A percentile compares a stretch with the other conserved stretches of the same genome.
phyloP scores from a whole-genome alignment of 2,329 filamentous ascomycete species.

The Penicillium sp. region DNA sequence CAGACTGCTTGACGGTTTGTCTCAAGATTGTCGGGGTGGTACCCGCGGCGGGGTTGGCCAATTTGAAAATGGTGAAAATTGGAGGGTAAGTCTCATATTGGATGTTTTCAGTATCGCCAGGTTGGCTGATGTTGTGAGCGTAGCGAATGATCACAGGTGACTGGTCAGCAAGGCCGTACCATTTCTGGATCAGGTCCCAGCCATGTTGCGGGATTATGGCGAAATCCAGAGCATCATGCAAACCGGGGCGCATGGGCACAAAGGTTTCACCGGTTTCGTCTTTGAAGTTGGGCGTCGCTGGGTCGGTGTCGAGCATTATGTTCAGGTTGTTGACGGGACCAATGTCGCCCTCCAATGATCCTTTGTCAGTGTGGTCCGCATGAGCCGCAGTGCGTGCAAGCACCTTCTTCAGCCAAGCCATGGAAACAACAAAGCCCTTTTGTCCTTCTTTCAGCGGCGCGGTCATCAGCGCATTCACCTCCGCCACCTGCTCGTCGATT shows the following conservation, averaged over 20 bases:
- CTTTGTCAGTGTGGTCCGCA: slow-evolving; percentile 50
- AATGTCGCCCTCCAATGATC: slow-evolving; percentile 54
- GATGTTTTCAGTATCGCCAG: slow-evolving; percentile 56
- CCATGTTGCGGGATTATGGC: slow-evolving; percentile 68
- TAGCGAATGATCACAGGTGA: slow-evolving; percentile 64
- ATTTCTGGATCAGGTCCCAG: slow-evolving; percentile 70
- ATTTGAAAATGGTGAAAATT: slow-evolving; percentile 72
- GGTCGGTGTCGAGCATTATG: slow-evolving; percentile 56
- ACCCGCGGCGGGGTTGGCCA: slow-evolving; percentile 53
- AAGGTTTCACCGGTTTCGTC: slow-evolving; percentile 49
- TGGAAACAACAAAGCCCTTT: slow-evolving; percentile 68
- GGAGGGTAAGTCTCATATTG: slow-evolving; percentile 77
- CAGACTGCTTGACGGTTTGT: slow-evolving; percentile 53
- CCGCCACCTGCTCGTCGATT: slow-evolving; percentile 63
- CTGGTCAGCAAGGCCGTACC: slow-evolving; percentile 67
- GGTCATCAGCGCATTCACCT: slow-evolving; percentile 53
- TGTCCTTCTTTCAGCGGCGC: slow-evolving; percentile 60
- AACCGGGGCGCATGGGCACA: slow-evolving; percentile 62
- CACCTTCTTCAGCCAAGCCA: slow-evolving; percentile 67
- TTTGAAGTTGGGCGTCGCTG: slow-evolving; percentile 31
- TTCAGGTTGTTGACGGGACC: slow-evolving; percentile 82
- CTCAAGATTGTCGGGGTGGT: slow-evolving; percentile 54
- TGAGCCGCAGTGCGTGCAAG: slow-evolving; percentile 54
- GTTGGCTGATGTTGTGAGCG: slow-evolving; percentile 64
- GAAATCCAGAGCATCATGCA: slow-evolving; percentile 59